Percentiles rank a stretch among this genome's conserved stretches.
These are phyloP conservation scores for Apophysomyces elegans DNA, from an alignment of 371 early-diverging fungal species.

Conservation along the genomic window DNA sequence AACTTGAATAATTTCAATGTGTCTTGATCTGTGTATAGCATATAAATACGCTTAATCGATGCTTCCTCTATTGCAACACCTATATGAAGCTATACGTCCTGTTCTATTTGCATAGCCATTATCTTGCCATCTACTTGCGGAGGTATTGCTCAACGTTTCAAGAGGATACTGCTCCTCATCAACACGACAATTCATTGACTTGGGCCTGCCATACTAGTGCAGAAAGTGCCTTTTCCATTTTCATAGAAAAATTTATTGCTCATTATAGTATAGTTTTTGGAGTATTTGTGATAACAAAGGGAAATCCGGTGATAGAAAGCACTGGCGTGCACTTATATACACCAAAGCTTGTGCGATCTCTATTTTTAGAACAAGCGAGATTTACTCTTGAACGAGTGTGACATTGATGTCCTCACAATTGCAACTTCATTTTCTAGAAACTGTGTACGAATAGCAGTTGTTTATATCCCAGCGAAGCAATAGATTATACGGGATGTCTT, in stretches of 20 bases:
- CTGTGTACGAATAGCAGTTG: not conserved
- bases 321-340: conserved; percentile 10
- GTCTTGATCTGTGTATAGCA: too few species aligned
- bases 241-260: conserved; percentile 20
- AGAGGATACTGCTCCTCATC: conserved; percentile 23
- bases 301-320: not conserved
- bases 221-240: conserved; percentile 19
- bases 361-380: not conserved
- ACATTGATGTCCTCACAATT: not conserved
- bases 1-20: too few species aligned
- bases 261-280: conserved; percentile 14
- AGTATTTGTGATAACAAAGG: conserved; percentile 15
- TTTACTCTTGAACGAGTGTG: not conserved
- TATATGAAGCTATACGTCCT: too few species aligned
- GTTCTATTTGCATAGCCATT: too few species aligned
- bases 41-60: too few species aligned
- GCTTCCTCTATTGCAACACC: too few species aligned
- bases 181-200: conserved; percentile 21
- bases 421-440: not conserved
- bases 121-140: too few species aligned
- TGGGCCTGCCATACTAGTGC: conserved; percentile 17
- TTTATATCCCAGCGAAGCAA: too few species aligned
- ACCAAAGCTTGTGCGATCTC: not conserved
- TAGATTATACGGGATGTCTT: too few species aligned
- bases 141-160: conserved; percentile 9